Evolutionary conservation across 179 eudicot species (phyloP).

Genomic region (Spinacia oleracea): DNA sequence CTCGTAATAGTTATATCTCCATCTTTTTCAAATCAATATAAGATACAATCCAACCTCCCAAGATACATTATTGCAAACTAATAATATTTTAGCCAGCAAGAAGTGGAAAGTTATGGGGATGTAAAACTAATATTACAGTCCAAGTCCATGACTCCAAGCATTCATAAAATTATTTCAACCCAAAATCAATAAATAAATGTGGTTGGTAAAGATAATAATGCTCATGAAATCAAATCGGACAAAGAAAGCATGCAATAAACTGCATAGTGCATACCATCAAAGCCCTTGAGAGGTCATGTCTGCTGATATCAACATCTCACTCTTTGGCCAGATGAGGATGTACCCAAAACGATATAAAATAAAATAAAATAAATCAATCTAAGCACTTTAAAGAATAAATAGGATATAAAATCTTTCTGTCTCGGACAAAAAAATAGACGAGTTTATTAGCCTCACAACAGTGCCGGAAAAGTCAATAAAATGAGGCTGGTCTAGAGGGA

Average conservation of each 20-base stretch:
- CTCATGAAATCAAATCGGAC: neutral
- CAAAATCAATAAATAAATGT: neutral
- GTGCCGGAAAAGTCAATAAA: neutral
- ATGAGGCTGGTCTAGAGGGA: neutral
- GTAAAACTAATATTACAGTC: no score
- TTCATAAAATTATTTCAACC: neutral
- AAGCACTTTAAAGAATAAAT: conserved; percentile 5
- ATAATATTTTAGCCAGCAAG: no score
- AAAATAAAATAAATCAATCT: neutral
- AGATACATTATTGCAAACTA: no score
- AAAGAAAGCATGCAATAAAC: conserved; percentile 12
- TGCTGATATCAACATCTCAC: conserved; percentile 72
- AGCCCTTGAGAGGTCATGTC: conserved; percentile 81
- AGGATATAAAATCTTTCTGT: conserved; percentile 13
- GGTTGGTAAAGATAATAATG: neutral
- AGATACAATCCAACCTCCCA: no score
- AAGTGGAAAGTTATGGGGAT: no score
- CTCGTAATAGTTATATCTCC: no score
- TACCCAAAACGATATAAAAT: neutral
- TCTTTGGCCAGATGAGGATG: conserved; percentile 51
- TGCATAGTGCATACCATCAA: conserved; percentile 84
- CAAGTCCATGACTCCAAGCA: conserved; percentile 1
- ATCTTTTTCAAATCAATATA: no score
- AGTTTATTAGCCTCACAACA: neutral
- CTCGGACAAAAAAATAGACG: neutral